phyloP scores from a whole-genome alignment of 1,139 yeast species.

The Zygotorulaspora mrakii region DNA sequence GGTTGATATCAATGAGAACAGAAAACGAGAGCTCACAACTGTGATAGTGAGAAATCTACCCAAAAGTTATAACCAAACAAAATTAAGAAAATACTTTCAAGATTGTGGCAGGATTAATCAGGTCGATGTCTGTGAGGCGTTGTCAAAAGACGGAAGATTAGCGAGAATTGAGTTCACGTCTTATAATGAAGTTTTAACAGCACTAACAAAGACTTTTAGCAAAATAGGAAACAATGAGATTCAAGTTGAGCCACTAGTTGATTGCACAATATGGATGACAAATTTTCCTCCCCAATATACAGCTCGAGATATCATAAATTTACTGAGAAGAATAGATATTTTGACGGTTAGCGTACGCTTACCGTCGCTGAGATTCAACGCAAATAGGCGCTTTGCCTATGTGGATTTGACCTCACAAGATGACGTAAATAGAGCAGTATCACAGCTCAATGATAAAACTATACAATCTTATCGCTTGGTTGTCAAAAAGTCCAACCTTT shows the following conservation, averaged over 20 bases:
- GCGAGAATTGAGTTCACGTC: constrained; percentile 56
- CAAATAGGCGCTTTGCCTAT: constrained; percentile 70
- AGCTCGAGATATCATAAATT: constrained; percentile 39
- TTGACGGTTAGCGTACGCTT: constrained; percentile 50
- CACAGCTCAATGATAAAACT: constrained; percentile 41
- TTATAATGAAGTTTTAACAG: constrained; percentile 52
- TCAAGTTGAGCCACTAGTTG: constrained; percentile 38
- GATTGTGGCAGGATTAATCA: constrained; percentile 59
- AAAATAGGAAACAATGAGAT: constrained; percentile 44
- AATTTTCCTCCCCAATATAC: constrained; percentile 64
- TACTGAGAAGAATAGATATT: constrained; percentile 50
- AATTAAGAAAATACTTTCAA: constrained; percentile 45
- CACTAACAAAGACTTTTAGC: constrained; percentile 58
- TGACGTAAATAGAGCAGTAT: constrained; percentile 49
- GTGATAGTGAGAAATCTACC: constrained; percentile 35
- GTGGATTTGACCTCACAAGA: constrained; percentile 51
- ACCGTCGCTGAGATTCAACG: constrained; percentile 58
- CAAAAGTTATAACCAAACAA: constrained; percentile 30
- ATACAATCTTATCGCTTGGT: constrained; percentile 40
- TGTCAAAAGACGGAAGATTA: constrained; percentile 26
- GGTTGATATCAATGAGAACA: background rate
- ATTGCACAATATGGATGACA: constrained; percentile 45
- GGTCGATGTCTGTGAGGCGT: constrained; percentile 35
- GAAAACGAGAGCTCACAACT: constrained; percentile 29
- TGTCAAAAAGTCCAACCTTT: constrained; percentile 59